Percentiles rank a stretch among this genome's conserved stretches.
phyloP scores from a whole-genome alignment of 2,329 filamentous ascomycete species.

The Apiospora marii region DNA sequence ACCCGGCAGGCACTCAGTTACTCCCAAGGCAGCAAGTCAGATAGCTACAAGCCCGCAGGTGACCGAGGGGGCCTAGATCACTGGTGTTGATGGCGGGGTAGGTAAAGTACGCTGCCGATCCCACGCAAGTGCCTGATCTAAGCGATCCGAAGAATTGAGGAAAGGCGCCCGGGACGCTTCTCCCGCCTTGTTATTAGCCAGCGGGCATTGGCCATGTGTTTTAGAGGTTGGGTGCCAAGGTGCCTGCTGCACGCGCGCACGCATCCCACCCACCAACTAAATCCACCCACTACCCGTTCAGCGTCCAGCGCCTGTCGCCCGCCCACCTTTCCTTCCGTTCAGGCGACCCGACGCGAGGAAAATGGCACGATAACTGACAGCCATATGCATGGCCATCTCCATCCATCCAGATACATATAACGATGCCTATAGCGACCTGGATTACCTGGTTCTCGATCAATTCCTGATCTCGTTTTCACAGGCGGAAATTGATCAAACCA shows the following conservation, averaged over 20 bases:
- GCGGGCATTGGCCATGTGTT: constrained; percentile 15
- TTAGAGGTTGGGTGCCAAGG: not conserved
- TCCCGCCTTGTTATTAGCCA: constrained; percentile 1
- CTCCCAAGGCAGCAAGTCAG: not conserved
- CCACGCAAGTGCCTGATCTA: constrained; percentile 9
- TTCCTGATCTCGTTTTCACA: not conserved
- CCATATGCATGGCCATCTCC: not conserved
- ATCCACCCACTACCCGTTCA: not conserved
- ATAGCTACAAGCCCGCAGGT: not conserved
- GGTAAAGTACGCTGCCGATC: not conserved
- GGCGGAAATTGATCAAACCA: not conserved
- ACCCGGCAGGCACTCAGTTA: not conserved
- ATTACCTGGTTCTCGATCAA: not conserved
- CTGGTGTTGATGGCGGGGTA: not conserved
- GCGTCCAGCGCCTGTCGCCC: not conserved
- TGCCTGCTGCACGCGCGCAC: constrained; percentile 6
- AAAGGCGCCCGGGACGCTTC: constrained; percentile 17
- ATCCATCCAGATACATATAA: constrained; percentile 2
- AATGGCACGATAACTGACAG: not conserved
- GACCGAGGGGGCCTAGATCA: constrained; percentile 7
- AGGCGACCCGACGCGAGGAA: not conserved
- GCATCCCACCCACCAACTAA: not conserved
- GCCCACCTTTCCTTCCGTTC: not conserved
- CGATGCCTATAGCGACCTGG: not conserved
- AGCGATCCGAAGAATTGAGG: not conserved